phyloP scores from a whole-genome alignment of 108 stramenopile genomes.

The Asterionellopsis glacialis region DNA sequence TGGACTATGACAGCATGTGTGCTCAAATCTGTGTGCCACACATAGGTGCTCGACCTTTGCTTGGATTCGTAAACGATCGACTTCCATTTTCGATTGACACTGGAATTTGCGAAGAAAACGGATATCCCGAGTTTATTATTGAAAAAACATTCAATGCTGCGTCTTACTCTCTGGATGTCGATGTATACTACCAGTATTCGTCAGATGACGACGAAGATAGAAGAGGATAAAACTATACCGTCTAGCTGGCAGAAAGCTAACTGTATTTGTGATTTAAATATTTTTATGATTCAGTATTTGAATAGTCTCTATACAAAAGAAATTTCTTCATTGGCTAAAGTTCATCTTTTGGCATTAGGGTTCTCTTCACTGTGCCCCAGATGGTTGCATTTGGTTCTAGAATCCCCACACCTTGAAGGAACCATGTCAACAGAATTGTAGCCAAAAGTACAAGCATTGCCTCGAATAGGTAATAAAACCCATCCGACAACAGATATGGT shows the following conservation, averaged over 20 bases:
- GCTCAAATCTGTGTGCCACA: slow-evolving; percentile 52
- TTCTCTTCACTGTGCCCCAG: slow-evolving; percentile 8
- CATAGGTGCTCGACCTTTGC: slow-evolving; percentile 19
- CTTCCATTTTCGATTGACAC: slow-evolving; percentile 11
- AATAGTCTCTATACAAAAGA: background rate
- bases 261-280: no score
- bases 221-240: background rate
- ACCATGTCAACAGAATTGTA: slow-evolving; percentile 10
- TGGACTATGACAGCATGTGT: slow-evolving; percentile 18
- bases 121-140: slow-evolving; percentile 30
- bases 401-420: slow-evolving; percentile 10
- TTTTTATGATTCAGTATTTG: no score
- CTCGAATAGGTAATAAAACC: slow-evolving; percentile 13
- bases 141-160: slow-evolving; percentile 41
- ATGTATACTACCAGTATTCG: slow-evolving; percentile 10
- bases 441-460: slow-evolving; percentile 8
- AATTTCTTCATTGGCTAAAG: slow-evolving; percentile 10
- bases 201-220: slow-evolving; percentile 9
- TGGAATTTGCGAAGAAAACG: slow-evolving; percentile 37
- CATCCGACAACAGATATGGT: background rate
- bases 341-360: slow-evolving; percentile 4
- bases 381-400: slow-evolving; percentile 12
- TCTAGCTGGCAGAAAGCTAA: no score
- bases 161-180: slow-evolving; percentile 39
- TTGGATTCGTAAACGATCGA: slow-evolving; percentile 1